phyloP scores from a whole-genome alignment of 2,329 filamentous ascomycete genomes.

The Paecilomyces dactylethromorphus region DNA sequence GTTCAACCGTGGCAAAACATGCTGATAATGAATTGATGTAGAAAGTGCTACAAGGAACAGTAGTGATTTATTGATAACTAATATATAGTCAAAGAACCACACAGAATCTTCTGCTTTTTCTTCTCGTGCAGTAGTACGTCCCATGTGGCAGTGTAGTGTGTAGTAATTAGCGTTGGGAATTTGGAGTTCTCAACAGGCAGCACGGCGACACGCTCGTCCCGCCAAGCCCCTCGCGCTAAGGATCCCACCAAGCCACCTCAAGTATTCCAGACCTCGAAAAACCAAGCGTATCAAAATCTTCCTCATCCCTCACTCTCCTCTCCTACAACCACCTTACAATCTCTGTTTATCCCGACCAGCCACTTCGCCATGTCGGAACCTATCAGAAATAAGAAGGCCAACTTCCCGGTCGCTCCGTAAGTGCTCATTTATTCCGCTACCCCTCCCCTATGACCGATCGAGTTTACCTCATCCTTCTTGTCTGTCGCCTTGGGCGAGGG shows the following conservation, averaged over 20 bases:
- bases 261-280: slow-evolving; percentile 29
- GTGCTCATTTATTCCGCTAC: slow-evolving; percentile 22
- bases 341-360: not conserved
- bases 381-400: slow-evolving; percentile 60
- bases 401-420: slow-evolving; percentile 58
- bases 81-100: not conserved
- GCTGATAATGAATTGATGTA: not conserved
- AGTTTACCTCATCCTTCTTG: not conserved
- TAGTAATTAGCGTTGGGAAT: slow-evolving; percentile 18
- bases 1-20: not conserved
- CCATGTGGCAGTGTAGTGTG: not conserved
- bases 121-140: too few species aligned
- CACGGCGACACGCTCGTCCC: slow-evolving; percentile 20
- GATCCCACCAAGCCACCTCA: slow-evolving; percentile 29
- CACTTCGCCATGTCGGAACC: slow-evolving; percentile 56
- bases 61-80: not conserved
- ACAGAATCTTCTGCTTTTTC: not conserved
- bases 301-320: slow-evolving; percentile 7
- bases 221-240: slow-evolving; percentile 39
- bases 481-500: slow-evolving; percentile 3
- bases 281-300: slow-evolving; percentile 32
- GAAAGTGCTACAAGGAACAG: not conserved
- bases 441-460: slow-evolving; percentile 4
- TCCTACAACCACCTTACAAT: slow-evolving; percentile 4
- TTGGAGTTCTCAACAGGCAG: slow-evolving; percentile 24